phyloP scores from a whole-genome alignment of 176 grass and related monocot genomes.

The Carex myosuroides region DNA sequence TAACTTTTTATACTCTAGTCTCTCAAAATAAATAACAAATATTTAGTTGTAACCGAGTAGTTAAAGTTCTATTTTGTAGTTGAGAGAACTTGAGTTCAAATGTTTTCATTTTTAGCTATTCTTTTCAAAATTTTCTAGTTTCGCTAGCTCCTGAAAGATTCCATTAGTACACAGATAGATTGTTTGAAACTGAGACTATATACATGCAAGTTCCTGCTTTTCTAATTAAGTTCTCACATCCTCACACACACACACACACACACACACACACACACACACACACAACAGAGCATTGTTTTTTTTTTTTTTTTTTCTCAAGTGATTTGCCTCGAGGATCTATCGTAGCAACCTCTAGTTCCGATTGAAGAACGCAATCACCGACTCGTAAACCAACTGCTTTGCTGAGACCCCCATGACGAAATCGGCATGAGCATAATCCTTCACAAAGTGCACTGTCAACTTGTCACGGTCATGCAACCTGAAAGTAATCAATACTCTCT shows the following conservation, averaged over 20 bases:
- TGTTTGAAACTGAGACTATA: neutral
- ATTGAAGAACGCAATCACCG: conserved; percentile 20
- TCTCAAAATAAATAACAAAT: too few relatives aligned
- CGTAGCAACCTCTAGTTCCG: neutral
- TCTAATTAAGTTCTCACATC: neutral
- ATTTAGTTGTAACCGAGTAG: too few relatives aligned
- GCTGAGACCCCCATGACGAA: conserved; percentile 33
- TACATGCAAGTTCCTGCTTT: neutral
- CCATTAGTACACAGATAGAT: neutral
- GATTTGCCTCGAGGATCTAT: neutral
- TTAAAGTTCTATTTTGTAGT: too few relatives aligned
- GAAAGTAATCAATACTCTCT: neutral
- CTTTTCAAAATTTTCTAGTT: too few relatives aligned
- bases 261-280: neutral
- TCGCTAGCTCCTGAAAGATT: neutral
- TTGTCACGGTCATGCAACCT: conserved; percentile 23
- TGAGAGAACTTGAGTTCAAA: too few relatives aligned
- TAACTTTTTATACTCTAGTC: too few relatives aligned
- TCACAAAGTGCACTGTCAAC: conserved; percentile 31
- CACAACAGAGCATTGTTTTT: neutral
- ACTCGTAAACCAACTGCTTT: conserved; percentile 24
- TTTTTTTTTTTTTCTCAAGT: neutral
- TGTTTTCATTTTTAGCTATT: too few relatives aligned
- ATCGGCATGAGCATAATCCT: conserved; percentile 36
- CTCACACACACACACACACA: neutral